These are phyloP conservation scores for Cladosporium sp. DNA, from an alignment of 2,329 filamentous ascomycete species.

Conservation along the genomic window DNA sequence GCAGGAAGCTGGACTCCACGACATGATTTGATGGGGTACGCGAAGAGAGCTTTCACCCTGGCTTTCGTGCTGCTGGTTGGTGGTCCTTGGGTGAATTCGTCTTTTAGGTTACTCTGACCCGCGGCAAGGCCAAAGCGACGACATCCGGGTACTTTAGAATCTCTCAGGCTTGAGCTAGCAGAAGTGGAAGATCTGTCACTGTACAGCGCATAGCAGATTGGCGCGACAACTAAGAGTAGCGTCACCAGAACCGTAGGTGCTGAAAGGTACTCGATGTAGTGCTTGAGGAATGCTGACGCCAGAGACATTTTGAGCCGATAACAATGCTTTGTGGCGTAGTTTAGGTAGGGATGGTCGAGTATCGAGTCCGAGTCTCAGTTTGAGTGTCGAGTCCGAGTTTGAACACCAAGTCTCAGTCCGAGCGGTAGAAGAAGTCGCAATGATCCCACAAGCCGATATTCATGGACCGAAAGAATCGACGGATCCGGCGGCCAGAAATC, in stretches of 20 bases:
- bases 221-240: constrained; percentile 24
- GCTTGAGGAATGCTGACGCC: constrained; percentile 21
- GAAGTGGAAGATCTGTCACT: constrained; percentile 8
- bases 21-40: constrained; percentile 85
- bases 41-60: constrained; percentile 67
- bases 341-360: background rate
- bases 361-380: background rate
- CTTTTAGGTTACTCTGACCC: constrained; percentile 28
- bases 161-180: background rate
- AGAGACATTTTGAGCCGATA: constrained; percentile 21
- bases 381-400: background rate
- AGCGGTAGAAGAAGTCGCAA: background rate
- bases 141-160: constrained; percentile 29
- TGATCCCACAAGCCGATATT: background rate
- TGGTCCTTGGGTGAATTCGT: constrained; percentile 23
- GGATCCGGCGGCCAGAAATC: background rate
- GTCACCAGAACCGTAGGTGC: constrained; percentile 23
- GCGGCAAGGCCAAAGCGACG: constrained; percentile 27
- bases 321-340: background rate
- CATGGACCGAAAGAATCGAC: background rate
- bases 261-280: constrained; percentile 28
- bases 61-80: constrained; percentile 37
- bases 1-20: constrained; percentile 69
- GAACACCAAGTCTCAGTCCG: background rate
- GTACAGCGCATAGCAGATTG: constrained; percentile 19